These are phyloP conservation scores for Kazachstania martiniae DNA, from an alignment of 805 yeast species.

Conservation along the genomic window DNA sequence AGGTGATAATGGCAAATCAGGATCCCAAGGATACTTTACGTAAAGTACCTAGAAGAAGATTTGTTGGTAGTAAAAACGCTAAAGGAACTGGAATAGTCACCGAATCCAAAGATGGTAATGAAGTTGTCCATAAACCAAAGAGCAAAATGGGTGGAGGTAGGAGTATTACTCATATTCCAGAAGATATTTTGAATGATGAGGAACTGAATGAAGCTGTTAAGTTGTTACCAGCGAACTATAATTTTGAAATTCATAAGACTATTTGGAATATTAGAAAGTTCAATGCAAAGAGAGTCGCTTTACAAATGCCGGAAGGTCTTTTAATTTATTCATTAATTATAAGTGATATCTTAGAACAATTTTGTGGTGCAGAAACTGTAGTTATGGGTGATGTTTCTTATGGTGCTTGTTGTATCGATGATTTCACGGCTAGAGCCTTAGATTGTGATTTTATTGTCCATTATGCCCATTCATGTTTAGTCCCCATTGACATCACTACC, in stretches of 20 bases:
- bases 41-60: conserved; percentile 38
- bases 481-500: conserved; percentile 84
- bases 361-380: conserved; percentile 74
- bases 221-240: conserved; percentile 80
- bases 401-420: conserved; percentile 98
- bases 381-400: conserved; percentile 99
- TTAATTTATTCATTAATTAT: conserved; percentile 78
- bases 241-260: conserved; percentile 92
- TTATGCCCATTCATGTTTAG: conserved; percentile 94
- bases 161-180: conserved; percentile 79
- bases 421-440: conserved; percentile 82
- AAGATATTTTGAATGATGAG: conserved; percentile 65
- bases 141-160: conserved; percentile 35
- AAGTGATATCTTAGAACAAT: conserved; percentile 88
- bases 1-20: too few relatives aligned
- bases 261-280: conserved; percentile 81
- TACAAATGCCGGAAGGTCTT: conserved; percentile 97
- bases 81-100: conserved; percentile 20
- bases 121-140: conserved; percentile 22
- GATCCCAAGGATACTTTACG: too few relatives aligned
- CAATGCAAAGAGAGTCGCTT: conserved; percentile 71
- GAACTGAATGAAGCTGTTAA: conserved; percentile 78
- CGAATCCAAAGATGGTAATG: conserved; percentile 9
- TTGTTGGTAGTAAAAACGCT: conserved; percentile 44
- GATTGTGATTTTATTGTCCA: conserved; percentile 93